Base-by-base conservation (phyloP, 1,139 yeast genomes). In the Candida sp. region DNA sequence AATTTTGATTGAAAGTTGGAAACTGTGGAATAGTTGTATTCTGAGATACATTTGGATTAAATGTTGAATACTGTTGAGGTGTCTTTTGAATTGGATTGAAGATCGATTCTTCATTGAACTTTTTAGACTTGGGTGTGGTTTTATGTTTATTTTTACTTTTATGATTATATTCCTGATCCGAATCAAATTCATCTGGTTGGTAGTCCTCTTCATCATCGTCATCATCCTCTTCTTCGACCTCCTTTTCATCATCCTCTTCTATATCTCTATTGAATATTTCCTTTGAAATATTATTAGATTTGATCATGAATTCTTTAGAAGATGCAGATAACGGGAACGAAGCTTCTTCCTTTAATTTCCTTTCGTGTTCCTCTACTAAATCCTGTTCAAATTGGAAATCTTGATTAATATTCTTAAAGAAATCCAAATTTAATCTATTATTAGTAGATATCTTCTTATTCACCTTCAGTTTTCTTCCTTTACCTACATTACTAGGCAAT, bases 401-500 rank as follows among this genome's bases (percentile, higher is more conserved):
- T 37, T 22, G 38, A 25, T 33, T 41, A 41, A 25, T 36, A 46
- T 37, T 41, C 11, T 22, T 46, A 43, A 36, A 48, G 42, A 7
- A 39, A 22, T 39, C 44, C 45, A 21, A 46, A 40, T 33, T 40
- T 21, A 29, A 25, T 21, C 22, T 25, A 29, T 34, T 36, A 33
- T 22, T 39, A 22, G 47, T 50, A 23, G 56, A 49, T 41, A 58
- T 45, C 11, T 59, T 53, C n/a, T 54, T 57, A 49, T 55, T 37
- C 7, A 53, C 15, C 53, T 55, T 36, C 55, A 48, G 5, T 47
- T 43, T 3, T 36, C 51, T 57, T 1, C 77, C 77, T 1, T 70
- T 53, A 1, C 77, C 77, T 5, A 70, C 62, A 0, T 71, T 68
- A 1, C 75, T 67, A 3, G 74, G 75, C n/a, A 68, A 62, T 2